phyloP scores from a whole-genome alignment of 2,329 filamentous ascomycete species.

The Fusarium succisae region DNA sequence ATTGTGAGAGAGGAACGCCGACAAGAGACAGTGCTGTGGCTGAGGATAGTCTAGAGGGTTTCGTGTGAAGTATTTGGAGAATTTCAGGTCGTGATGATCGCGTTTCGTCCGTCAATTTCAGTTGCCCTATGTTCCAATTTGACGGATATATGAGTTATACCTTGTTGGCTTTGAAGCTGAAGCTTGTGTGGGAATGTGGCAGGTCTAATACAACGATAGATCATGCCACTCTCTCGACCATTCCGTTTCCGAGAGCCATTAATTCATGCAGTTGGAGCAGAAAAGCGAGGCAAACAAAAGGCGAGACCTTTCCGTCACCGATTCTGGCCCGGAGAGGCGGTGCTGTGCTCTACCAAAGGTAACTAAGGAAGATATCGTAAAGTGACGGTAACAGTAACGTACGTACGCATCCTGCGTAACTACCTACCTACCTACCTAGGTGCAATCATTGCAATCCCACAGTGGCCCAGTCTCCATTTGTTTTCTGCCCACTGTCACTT shows the following conservation, averaged over 20 bases:
- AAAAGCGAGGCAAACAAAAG: background rate
- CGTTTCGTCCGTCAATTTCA: background rate
- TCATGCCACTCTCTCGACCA: constrained; percentile 16
- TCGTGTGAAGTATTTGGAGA: background rate
- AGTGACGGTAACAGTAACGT: constrained; percentile 4
- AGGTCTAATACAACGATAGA: background rate
- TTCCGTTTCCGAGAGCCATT: constrained; percentile 5
- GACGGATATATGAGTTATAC: background rate
- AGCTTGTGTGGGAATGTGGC: background rate
- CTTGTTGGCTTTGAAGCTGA: background rate
- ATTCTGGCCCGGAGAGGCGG: background rate
- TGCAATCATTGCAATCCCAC: background rate
- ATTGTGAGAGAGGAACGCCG: constrained; percentile 17
- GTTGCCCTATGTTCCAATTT: background rate
- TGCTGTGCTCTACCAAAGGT: background rate
- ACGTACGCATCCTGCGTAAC: background rate
- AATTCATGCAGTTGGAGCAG: constrained; percentile 9
- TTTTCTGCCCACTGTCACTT: background rate
- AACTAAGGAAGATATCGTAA: background rate
- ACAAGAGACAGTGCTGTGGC: background rate
- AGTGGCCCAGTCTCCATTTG: constrained; percentile 12
- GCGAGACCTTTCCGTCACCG: constrained; percentile 9
- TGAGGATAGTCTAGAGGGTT: background rate
- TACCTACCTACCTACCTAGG: background rate
- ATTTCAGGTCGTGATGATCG: background rate